These are phyloP conservation scores for Cladorrhinum sp. DNA, from an alignment of 2,329 filamentous ascomycete genomes.

Conservation along the genomic window DNA sequence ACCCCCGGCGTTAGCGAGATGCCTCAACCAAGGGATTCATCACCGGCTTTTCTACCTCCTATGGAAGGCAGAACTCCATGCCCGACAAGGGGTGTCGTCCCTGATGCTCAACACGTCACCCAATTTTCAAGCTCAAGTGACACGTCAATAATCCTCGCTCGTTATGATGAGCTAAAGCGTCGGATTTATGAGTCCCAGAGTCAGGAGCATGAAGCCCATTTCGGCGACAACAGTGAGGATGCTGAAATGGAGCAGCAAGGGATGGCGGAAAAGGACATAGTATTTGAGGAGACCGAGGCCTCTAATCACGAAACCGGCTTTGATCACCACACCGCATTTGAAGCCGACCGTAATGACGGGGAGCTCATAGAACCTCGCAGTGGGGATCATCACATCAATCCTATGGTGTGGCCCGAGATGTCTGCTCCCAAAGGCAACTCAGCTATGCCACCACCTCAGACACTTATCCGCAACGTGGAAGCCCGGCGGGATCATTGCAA, in stretches of 20 bases:
- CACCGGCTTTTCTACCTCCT: background rate
- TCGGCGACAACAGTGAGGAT: background rate
- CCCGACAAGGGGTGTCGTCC: background rate
- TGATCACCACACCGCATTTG: no score
- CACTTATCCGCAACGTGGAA: background rate
- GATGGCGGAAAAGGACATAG: background rate
- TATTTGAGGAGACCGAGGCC: background rate
- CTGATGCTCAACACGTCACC: background rate
- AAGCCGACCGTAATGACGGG: background rate
- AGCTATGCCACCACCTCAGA: background rate
- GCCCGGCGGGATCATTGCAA: background rate
- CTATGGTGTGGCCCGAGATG: background rate
- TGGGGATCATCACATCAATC: background rate
- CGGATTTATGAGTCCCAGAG: slow-evolving; percentile 2
- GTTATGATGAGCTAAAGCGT: slow-evolving; percentile 16
- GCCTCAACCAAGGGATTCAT: background rate
- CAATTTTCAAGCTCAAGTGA: slow-evolving; percentile 13
- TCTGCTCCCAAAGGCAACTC: background rate
- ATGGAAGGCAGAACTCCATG: background rate
- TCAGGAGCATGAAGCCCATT: background rate
- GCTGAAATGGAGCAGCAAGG: background rate
- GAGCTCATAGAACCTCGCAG: background rate
- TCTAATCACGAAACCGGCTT: background rate
- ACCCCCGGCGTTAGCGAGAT: slow-evolving; percentile 26
- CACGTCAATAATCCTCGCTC: slow-evolving; percentile 17